Conservation (phyloP, 2,329 filamentous ascomycete genomes). For the Aspergillus ustus region DNA sequence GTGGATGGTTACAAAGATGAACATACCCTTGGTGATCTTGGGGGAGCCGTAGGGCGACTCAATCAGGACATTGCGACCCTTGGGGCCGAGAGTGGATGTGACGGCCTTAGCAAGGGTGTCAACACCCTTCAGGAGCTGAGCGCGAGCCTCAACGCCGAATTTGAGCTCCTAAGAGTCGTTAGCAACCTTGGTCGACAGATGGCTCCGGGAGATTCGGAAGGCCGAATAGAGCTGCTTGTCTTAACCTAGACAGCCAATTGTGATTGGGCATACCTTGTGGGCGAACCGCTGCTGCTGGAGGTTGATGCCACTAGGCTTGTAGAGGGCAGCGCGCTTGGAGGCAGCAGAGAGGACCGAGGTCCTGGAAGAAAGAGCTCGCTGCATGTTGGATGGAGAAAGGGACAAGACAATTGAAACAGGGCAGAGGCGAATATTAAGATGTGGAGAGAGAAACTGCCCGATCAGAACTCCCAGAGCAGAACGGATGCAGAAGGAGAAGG, state of each 20-base stretch:
- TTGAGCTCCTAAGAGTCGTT: constrained; percentile 77
- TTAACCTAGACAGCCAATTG: background rate
- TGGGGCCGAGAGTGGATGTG: constrained; percentile 92
- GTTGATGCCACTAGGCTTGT: constrained; percentile 67
- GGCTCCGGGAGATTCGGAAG: constrained; percentile 30
- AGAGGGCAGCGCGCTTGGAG: constrained; percentile 60
- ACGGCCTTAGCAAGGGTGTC: constrained; percentile 97
- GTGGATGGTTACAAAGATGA: background rate
- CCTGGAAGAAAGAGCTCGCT: constrained; percentile 88
- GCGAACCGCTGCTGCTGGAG: constrained; percentile 93
- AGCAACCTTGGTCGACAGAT: constrained; percentile 27
- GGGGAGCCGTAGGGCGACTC: constrained; percentile 98
- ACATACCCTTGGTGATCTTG: constrained; percentile 97
- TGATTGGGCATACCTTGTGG: constrained; percentile 75
- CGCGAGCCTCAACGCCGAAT: constrained; percentile 94
- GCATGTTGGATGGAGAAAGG: constrained; percentile 68
- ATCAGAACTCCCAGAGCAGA: constrained; percentile 38
- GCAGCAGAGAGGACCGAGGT: constrained; percentile 75
- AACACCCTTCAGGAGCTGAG: constrained; percentile 86
- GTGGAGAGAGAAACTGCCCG: constrained; percentile 37
- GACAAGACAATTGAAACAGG: constrained; percentile 30
- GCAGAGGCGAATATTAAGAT: constrained; percentile 27
- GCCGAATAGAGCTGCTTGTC: constrained; percentile 7
- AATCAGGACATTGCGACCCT: constrained; percentile 97
- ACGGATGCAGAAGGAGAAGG: constrained; percentile 34